Conservation (phyloP, 257 asterid genomes). For the Solanum peruvianum region DNA sequence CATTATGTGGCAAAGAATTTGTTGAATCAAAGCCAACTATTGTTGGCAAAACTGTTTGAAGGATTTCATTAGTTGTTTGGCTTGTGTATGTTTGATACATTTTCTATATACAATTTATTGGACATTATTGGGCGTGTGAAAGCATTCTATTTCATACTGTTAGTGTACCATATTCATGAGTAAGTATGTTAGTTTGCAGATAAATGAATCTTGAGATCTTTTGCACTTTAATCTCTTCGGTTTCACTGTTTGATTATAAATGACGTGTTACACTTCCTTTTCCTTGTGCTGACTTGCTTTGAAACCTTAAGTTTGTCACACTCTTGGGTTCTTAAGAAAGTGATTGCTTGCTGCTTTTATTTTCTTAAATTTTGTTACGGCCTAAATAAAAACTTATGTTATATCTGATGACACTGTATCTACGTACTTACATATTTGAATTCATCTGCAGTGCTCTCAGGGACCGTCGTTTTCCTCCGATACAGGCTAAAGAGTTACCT, state of each 20-base stretch:
- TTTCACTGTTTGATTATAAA: neutral
- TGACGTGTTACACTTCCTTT: neutral
- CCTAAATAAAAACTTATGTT: neutral
- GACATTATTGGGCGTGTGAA: neutral
- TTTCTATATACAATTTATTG: neutral
- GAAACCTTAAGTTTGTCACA: neutral
- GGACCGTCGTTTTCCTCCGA: conserved; percentile 89
- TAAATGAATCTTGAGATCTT: neutral
- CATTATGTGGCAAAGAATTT: neutral
- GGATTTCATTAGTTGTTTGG: neutral
- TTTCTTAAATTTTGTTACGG: neutral
- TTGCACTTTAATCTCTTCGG: neutral
- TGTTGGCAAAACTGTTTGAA: neutral
- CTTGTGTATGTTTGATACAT: neutral
- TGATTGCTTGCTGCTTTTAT: neutral
- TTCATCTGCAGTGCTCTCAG: conserved; percentile 61
- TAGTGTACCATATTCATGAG: neutral
- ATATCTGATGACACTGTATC: neutral
- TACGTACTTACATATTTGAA: neutral
- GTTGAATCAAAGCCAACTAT: neutral
- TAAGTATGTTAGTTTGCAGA: neutral
- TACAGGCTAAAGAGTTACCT: conserved; percentile 88
- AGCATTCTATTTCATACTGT: neutral
- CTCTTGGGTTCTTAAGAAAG: neutral
- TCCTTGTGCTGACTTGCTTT: neutral